phyloP scores from a whole-genome alignment of 441 rosid species.

The Hura crepitans region DNA sequence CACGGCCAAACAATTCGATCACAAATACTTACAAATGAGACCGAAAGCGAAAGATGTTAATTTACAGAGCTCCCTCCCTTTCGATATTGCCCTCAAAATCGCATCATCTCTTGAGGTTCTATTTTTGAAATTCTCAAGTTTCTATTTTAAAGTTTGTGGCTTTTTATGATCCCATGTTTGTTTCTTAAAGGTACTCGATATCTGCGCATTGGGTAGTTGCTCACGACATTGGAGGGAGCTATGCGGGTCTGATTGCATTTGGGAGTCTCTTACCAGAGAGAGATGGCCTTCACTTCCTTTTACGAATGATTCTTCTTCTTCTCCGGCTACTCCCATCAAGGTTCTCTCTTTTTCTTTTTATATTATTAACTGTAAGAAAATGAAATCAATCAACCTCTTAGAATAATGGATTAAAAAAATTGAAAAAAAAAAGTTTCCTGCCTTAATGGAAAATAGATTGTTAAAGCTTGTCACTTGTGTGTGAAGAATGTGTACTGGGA shows the following conservation, averaged over 20 bases:
- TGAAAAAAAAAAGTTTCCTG: background rate
- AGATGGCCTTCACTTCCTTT: constrained; percentile 44
- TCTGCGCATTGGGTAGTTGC: constrained; percentile 45
- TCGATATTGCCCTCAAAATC: constrained; percentile 45
- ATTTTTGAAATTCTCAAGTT: background rate
- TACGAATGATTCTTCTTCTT: constrained; percentile 11
- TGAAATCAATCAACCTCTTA: background rate
- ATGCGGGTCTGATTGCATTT: constrained; percentile 42
- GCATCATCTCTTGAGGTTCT: constrained; percentile 43
- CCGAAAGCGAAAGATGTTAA: constrained; percentile 10
- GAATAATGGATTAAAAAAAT: background rate
- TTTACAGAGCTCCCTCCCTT: constrained; percentile 30
- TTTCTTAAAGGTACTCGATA: constrained; percentile 35
- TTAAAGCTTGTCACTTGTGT: background rate
- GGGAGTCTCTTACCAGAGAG: constrained; percentile 39
- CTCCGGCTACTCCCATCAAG: constrained; percentile 18
- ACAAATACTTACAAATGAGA: constrained; percentile 21
- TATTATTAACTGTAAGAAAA: background rate
- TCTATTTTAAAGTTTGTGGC: background rate
- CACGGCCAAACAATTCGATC: background rate
- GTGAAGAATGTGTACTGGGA: background rate
- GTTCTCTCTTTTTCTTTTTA: constrained; percentile 12
- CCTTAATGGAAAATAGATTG: background rate
- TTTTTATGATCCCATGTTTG: background rate
- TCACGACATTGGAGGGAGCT: constrained; percentile 46